Evolutionary conservation across 495 filamentous ascomycete species (phyloP), one percentile per base, ranked within the genome.

Genomic region (Xylaria acuta): DNA sequence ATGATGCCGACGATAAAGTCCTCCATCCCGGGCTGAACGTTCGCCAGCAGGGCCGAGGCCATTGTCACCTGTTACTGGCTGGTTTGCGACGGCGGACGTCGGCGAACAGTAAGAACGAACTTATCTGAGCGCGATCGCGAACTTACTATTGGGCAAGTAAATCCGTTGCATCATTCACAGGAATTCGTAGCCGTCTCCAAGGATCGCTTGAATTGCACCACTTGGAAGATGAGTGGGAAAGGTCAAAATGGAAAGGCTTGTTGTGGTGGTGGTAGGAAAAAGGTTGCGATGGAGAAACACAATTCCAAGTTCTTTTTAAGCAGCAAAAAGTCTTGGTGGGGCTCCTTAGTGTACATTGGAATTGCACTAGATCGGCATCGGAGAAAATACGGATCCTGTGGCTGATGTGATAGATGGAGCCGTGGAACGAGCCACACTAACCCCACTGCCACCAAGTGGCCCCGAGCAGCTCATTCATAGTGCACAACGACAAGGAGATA

Each of bases 1-100:
- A 99, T 98, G 75, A 99, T 94, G 77, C 96, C 96, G 72, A 98
- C 89, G 45, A 86, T 86, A 79, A 91, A 91, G 76, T 86, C 83
- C 70, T 92, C 86, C 86, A 92, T 91, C 60, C 77, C 78, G 16
- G 73, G 71, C 63, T 74, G 78, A 54, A 79, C 69, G 12, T 67
- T 40, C 47, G 78, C 68, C 40, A 38, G 51, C 36, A 58, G 45
- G 14, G 45, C 54, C 7, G 67, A 51, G n/a, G 77, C 72, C 79
- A 78, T 79, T 59, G 62, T 71, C 40, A 22, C 34, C 58, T 38
- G 63, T 20, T 2, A 38, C 22, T 18, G 20, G n/a, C 58, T 64
- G 18, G n/a, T 18, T 59, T 18, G 22, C 18, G 51, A 34, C 8
- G 4, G 22, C 30, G 14, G 9, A 65, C 38, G 20, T 16, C 12